Evolutionary conservation across 306 rosid species (phyloP), one percentile per base, ranked within the genome.

Genomic region (Lathyrus aphaca): DNA sequence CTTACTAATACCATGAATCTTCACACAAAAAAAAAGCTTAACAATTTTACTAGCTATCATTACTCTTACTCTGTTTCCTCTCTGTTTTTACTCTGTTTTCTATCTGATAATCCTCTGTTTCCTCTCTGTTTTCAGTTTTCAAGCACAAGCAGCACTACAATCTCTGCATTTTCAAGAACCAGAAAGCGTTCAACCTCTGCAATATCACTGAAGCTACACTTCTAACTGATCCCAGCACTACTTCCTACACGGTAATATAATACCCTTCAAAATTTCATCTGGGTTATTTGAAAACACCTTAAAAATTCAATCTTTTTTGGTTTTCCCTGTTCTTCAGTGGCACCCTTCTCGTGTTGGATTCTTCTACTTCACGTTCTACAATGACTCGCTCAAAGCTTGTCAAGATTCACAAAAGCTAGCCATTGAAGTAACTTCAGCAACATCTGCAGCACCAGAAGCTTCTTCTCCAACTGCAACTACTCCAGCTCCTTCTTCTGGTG

Each of bases 91-190:
- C 57, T 18, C 57, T 67, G 54, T 42, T 54, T 23, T 23, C 10
- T 6, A 18, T 64, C 10, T 74, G 40, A 39, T 55, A 64, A 0
- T 7, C 18, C 54, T 48, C 23, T 67, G 53, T 40, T 53, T 53
- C 6, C 25, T 2, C 55, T 64, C 25, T 67, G 53, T 40, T 53
- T 53, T 68, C 54, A 93, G 98, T 84, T 83, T 93, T 93, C 78
- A 80, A 86, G 86, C 96, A 82, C 86, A 90, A 81, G 67, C 82
- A 75, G 54, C 84, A 81, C 79, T 84, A 79, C 85, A 82, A 59
- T 29, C 98, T 93, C 80, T 90, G 86, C 94, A 93, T 93, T 82
- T 93, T 93, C 90, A 86, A 85, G 90, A 82, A 90, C 83, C 84
- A 76, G 71, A 70, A 68, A 60, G 97, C 97, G 69, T 90, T 86